A percentile compares a stretch with the other conserved stretches of the same genome.
Conservation (phyloP, 768 basidiomycete species). For the Naganishia kalamii region DNA sequence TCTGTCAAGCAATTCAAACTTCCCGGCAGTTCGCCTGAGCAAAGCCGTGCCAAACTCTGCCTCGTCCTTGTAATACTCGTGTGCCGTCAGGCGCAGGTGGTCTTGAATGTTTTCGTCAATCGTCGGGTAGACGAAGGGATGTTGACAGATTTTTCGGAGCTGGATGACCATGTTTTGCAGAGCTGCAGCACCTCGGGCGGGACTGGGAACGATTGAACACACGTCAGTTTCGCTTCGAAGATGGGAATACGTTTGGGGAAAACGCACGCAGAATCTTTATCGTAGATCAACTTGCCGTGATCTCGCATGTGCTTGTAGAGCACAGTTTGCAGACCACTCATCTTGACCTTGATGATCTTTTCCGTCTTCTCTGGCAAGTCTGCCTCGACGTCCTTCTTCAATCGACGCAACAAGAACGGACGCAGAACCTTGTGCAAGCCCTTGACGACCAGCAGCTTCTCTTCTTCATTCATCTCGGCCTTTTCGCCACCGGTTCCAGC, state of each 20-base stretch:
- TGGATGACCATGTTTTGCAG: slow-evolving; percentile 89
- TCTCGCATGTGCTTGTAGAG: slow-evolving; percentile 97
- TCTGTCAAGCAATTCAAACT: slow-evolving; percentile 83
- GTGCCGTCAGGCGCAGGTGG: slow-evolving; percentile 34
- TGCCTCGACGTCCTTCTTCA: slow-evolving; percentile 95
- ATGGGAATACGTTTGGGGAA: background rate
- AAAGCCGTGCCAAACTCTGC: background rate
- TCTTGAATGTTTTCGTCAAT: slow-evolving; percentile 89
- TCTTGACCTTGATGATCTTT: slow-evolving; percentile 92
- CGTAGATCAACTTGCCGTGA: slow-evolving; percentile 76
- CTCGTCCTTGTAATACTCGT: background rate
- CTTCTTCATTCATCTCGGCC: slow-evolving; percentile 99
- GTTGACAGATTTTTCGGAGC: slow-evolving; percentile 94
- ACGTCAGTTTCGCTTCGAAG: background rate
- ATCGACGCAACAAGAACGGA: slow-evolving; percentile 80
- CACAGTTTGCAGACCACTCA: slow-evolving; percentile 85
- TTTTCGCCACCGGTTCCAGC: slow-evolving; percentile 94
- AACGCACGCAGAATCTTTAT: slow-evolving; percentile 45
- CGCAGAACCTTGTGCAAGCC: slow-evolving; percentile 92
- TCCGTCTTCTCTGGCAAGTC: slow-evolving; percentile 96
- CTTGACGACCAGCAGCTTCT: slow-evolving; percentile 90
- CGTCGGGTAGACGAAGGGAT: slow-evolving; percentile 91
- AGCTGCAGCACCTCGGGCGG: slow-evolving; percentile 30
- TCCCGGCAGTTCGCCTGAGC: slow-evolving; percentile 65
- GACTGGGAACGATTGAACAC: slow-evolving; percentile 15